Percentiles rank a stretch among this genome's conserved stretches.
Evolutionary conservation across 345 rosid genomes (phyloP).

Genomic region (Chamaenerion angustifolium): DNA sequence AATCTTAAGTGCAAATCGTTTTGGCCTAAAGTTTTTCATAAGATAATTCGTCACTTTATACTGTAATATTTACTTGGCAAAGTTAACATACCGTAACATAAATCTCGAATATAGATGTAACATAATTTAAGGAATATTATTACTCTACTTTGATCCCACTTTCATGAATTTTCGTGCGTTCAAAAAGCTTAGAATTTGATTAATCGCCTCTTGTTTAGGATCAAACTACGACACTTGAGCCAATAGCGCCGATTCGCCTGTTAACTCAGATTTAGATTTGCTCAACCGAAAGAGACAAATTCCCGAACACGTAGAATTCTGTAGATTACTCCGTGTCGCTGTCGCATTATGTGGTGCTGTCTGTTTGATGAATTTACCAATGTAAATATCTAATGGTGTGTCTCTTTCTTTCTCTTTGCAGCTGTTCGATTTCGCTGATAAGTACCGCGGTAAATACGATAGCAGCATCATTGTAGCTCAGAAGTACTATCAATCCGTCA

Average conservation of each 20-base stretch:
- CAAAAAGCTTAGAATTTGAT: no score
- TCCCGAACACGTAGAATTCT: not conserved
- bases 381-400: not conserved
- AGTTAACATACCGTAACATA: no score
- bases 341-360: conserved; percentile 8
- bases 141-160: no score
- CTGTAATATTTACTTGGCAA: no score
- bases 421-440: conserved; percentile 92
- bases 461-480: conserved; percentile 74
- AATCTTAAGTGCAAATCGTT: no score
- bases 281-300: not conserved
- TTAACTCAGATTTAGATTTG: conserved; percentile 18
- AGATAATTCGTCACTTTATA: no score
- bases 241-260: conserved; percentile 23
- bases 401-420: conserved; percentile 16
- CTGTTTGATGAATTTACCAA: not conserved
- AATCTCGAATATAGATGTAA: no score
- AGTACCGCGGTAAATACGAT: conserved; percentile 93
- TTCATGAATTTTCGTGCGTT: no score
- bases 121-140: no score
- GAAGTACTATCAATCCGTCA: conserved; percentile 71
- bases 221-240: conserved; percentile 14
- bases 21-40: no score
- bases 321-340: no score
- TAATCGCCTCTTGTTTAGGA: conserved; percentile 28